A percentile compares a stretch with the other conserved stretches of the same genome.
Evolutionary conservation across 1,139 yeast species (phyloP).

Genomic region (Arxiozyma slooffiae): DNA sequence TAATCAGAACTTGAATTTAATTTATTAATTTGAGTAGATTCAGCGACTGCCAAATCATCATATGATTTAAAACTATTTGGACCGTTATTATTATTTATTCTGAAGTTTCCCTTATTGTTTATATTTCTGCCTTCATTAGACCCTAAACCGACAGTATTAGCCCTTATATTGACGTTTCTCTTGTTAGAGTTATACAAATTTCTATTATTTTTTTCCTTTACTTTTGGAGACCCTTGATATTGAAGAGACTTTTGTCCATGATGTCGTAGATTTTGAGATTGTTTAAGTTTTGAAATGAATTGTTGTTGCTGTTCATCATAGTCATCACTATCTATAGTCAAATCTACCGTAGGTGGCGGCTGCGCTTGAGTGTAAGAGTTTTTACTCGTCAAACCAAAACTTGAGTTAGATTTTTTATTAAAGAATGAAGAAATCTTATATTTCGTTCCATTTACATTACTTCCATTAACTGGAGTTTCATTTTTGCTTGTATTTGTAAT

Average conservation of each 20-base stretch:
- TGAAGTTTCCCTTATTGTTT: not conserved
- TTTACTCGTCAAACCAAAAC: not conserved
- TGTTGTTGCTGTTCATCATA: slow-evolving; percentile 9
- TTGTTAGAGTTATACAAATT: not conserved
- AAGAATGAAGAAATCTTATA: not conserved
- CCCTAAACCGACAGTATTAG: slow-evolving; percentile 1
- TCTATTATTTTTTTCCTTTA: not conserved
- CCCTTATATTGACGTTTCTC: not conserved
- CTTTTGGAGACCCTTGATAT: not conserved
- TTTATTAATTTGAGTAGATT: slow-evolving; percentile 9
- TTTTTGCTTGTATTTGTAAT: not conserved
- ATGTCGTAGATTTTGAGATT: slow-evolving; percentile 1
- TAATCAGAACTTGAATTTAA: slow-evolving; percentile 1
- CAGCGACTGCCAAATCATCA: slow-evolving; percentile 9
- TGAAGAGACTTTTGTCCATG: not conserved
- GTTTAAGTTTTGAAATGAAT: slow-evolving; percentile 13
- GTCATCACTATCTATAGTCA: slow-evolving; percentile 16
- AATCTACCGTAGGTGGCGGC: slow-evolving; percentile 21
- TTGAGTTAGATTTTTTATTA: not conserved
- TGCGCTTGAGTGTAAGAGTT: not conserved
- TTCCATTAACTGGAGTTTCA: not conserved
- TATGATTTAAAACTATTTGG: not conserved
- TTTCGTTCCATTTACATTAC: not conserved
- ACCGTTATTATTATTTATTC: too few relatives aligned
- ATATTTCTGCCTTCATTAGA: not conserved